phyloP scores from a whole-genome alignment of 441 rosid species.

The Capsella rubella region DNA sequence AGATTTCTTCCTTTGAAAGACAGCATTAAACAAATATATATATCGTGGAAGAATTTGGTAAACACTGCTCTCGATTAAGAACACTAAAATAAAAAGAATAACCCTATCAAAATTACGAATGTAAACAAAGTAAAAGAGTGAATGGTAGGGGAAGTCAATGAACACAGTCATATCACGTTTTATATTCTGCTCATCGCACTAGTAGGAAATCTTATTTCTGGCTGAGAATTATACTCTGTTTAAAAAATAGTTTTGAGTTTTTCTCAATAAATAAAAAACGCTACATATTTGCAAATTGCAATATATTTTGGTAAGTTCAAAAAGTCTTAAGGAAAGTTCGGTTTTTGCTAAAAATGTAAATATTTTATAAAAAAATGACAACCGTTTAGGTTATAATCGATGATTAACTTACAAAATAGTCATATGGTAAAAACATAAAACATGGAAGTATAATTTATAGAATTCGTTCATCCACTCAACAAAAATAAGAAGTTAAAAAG shows the following conservation, averaged over 20 bases:
- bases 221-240: background rate
- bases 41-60: conserved; percentile 25
- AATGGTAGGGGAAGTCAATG: conserved; percentile 7
- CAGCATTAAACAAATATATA: background rate
- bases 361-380: too few species aligned
- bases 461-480: too few species aligned
- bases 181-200: background rate
- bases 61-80: background rate
- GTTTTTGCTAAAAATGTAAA: too few species aligned
- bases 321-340: background rate
- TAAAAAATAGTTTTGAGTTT: too few species aligned
- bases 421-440: too few species aligned
- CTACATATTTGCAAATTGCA: background rate
- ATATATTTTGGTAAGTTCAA: background rate
- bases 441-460: too few species aligned
- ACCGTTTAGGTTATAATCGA: too few species aligned
- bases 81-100: background rate
- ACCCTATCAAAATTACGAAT: background rate
- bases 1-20: background rate
- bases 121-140: background rate
- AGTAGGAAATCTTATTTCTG: background rate
- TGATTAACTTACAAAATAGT: too few species aligned
- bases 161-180: background rate
- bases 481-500: too few species aligned
- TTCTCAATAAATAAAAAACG: background rate